Conservation (phyloP, 192 early-diverging fungal genomes). For the Gaertneriomyces semiglobifer region DNA sequence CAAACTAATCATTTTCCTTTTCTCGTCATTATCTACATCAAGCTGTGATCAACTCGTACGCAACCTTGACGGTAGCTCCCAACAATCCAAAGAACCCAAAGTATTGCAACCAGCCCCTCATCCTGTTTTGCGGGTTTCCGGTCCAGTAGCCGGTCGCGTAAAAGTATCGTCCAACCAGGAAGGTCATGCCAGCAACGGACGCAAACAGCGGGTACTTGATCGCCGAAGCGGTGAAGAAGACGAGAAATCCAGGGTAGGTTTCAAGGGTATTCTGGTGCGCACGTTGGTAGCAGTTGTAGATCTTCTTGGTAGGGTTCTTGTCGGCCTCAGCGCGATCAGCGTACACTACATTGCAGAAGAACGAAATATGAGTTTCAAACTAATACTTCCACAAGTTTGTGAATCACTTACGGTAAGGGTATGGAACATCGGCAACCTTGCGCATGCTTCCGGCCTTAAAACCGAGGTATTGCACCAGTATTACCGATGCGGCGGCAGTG, state of each 20-base stretch:
- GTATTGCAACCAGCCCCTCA: conserved; percentile 44
- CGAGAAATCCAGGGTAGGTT: conserved; percentile 51
- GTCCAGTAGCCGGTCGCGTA: conserved; percentile 54
- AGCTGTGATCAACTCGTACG: conserved; percentile 35
- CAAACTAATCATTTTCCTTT: no score
- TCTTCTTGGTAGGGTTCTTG: conserved; percentile 58
- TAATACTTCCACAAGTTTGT: no score
- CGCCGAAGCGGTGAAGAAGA: conserved; percentile 51
- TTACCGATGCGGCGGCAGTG: conserved; percentile 22
- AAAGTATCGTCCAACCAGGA: conserved; percentile 45
- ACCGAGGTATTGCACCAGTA: conserved; percentile 41
- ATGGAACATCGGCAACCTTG: conserved; percentile 59
- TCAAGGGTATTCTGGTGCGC: conserved; percentile 69
- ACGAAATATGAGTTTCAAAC: no score
- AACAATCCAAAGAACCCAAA: conserved; percentile 52
- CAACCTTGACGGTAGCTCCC: conserved; percentile 39
- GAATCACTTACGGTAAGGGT: conserved; percentile 59
- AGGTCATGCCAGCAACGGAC: conserved; percentile 52
- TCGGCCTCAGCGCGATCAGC: conserved; percentile 58
- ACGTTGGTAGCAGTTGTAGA: conserved; percentile 67
- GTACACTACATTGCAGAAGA: conserved; percentile 50
- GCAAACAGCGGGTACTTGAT: conserved; percentile 53
- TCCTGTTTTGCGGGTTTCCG: conserved; percentile 62
- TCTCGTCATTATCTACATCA: neutral
- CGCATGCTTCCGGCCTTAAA: conserved; percentile 52